Conservation (phyloP, 2,329 filamentous ascomycete genomes). For the Podosphaera aphanis region DNA sequence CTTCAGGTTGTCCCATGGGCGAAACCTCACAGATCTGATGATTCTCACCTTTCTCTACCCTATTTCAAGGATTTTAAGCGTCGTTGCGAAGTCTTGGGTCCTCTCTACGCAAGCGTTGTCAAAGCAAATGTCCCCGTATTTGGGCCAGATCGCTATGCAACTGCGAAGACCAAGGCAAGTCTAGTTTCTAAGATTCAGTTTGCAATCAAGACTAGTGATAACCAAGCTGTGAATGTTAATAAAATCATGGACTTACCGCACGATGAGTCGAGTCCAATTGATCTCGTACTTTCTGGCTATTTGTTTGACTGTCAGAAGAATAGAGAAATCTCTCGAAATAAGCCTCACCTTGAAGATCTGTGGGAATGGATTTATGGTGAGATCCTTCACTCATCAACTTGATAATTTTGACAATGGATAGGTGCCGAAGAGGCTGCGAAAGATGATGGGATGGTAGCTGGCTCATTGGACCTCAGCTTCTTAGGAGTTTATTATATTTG, state of each 20-base stretch:
- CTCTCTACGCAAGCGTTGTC: conserved; percentile 28
- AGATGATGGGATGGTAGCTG: conserved; percentile 45
- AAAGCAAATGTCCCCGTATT: conserved; percentile 33
- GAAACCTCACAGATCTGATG: conserved; percentile 27
- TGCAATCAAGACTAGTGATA: conserved; percentile 6
- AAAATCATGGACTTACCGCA: conserved; percentile 3
- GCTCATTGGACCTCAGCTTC: conserved; percentile 49
- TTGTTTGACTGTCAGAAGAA: conserved; percentile 43
- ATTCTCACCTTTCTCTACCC: conserved; percentile 31
- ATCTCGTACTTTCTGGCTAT: conserved; percentile 37
- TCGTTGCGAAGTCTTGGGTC: conserved; percentile 27
- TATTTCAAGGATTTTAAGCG: conserved; percentile 30
- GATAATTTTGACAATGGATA: conserved; percentile 9
- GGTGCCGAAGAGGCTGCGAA: conserved; percentile 40
- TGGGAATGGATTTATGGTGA: conserved; percentile 55
- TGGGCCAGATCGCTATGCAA: conserved; percentile 26
- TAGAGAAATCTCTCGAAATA: conserved; percentile 40
- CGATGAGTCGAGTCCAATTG: conserved; percentile 21
- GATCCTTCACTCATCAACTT: neutral
- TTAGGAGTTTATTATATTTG: conserved; percentile 52
- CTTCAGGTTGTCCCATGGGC: conserved; percentile 39
- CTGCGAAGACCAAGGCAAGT: conserved; percentile 2
- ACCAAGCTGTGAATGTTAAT: conserved; percentile 9
- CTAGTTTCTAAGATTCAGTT: conserved; percentile 14
- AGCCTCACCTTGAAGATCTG: conserved; percentile 52